phyloP scores from a whole-genome alignment of 2,329 filamentous ascomycete genomes.

The Talaromyces sp. region DNA sequence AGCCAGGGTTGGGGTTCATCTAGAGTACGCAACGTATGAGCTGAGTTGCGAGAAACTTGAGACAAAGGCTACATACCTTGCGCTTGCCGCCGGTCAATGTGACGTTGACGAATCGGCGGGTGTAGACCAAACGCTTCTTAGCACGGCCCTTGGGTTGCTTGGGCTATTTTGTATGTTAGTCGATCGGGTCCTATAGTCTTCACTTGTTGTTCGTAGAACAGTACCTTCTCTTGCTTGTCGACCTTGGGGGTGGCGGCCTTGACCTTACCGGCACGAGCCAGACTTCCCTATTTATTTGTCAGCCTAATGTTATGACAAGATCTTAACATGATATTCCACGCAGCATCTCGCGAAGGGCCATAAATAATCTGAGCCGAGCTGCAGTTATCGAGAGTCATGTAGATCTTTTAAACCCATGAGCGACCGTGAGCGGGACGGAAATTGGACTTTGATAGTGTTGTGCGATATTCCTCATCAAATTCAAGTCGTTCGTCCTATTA shows the following conservation, averaged over 20 bases:
- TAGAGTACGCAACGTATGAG: background rate
- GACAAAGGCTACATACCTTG: slow-evolving; percentile 60
- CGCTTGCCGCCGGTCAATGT: slow-evolving; percentile 90
- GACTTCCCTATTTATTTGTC: slow-evolving; percentile 48
- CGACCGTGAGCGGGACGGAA: background rate
- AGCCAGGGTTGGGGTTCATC: slow-evolving; percentile 20
- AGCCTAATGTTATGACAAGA: background rate
- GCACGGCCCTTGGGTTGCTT: slow-evolving; percentile 91
- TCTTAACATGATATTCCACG: background rate
- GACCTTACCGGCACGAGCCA: slow-evolving; percentile 84
- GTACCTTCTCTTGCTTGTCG: slow-evolving; percentile 20
- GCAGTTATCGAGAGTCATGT: background rate
- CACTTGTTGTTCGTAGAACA: background rate
- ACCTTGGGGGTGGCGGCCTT: slow-evolving; percentile 83
- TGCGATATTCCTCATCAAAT: background rate
- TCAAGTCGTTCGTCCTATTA: no score
- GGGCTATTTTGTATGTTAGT: slow-evolving; percentile 83
- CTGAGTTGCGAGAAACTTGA: background rate
- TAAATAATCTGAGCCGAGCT: background rate
- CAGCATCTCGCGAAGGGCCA: background rate
- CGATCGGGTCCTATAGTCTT: background rate
- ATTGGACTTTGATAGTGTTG: background rate
- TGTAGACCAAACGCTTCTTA: slow-evolving; percentile 90
- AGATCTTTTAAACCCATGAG: background rate
- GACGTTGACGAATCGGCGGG: slow-evolving; percentile 91